A percentile compares a stretch with the other conserved stretches of the same genome.
These are phyloP conservation scores for Picea glauca DNA, from an alignment of 75 land plant genomes.

Conservation along the genomic window DNA sequence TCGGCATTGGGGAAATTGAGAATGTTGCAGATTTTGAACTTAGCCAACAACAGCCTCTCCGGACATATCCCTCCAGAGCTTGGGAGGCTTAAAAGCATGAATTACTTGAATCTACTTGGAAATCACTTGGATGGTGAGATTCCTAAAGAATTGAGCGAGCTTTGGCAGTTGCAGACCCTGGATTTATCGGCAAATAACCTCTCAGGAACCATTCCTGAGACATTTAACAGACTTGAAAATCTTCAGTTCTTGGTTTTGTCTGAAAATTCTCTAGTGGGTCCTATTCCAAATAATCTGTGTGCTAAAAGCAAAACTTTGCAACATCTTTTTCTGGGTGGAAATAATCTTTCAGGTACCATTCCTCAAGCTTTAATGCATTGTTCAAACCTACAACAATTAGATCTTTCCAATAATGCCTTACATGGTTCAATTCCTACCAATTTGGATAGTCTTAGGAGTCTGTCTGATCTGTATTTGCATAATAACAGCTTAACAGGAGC, in stretches of 20 bases:
- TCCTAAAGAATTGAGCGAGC: constrained; percentile 27
- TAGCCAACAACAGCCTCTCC: constrained; percentile 47
- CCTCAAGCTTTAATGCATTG: constrained; percentile 47
- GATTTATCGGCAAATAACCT: constrained; percentile 54
- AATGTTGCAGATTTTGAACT: constrained; percentile 46
- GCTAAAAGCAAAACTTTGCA: constrained; percentile 34
- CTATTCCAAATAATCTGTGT: constrained; percentile 59
- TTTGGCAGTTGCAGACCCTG: constrained; percentile 40
- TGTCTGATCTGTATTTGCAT: constrained; percentile 53
- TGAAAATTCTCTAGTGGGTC: constrained; percentile 47
- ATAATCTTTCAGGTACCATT: constrained; percentile 54
- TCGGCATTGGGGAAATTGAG: constrained; percentile 31
- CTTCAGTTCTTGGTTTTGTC: constrained; percentile 54
- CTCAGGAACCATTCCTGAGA: constrained; percentile 40
- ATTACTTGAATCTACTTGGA: constrained; percentile 44
- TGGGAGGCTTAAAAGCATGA: constrained; percentile 35
- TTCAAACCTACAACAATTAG: constrained; percentile 40
- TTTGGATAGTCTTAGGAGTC: constrained; percentile 29
- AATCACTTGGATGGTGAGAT: constrained; percentile 51
- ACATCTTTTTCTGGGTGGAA: constrained; percentile 51
- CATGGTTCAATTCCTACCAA: constrained; percentile 57
- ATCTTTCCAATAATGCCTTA: constrained; percentile 62
- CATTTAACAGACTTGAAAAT: constrained; percentile 41
- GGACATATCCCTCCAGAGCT: constrained; percentile 44
- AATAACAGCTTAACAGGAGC: constrained; percentile 66